phyloP scores from a whole-genome alignment of 164 flowering plant genomes.

The Cinnamomum chago region DNA sequence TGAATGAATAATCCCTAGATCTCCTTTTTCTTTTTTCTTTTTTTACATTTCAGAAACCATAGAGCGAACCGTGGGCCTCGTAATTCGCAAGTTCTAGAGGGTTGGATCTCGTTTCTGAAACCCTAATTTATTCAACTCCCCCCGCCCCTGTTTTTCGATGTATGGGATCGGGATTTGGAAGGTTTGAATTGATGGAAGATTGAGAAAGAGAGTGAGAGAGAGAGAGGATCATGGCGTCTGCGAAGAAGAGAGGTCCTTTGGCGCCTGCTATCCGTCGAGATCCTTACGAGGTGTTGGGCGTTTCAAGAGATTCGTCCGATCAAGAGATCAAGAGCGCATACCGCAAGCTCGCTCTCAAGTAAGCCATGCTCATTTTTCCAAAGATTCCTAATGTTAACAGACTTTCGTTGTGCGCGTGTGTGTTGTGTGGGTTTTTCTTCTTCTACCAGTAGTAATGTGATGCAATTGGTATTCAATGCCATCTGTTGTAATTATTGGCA shows the following conservation, averaged over 20 bases:
- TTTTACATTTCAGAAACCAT: no score
- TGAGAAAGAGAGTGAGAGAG: background rate
- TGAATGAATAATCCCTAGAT: no score
- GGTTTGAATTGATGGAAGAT: background rate
- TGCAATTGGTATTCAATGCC: background rate
- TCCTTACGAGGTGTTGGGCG: constrained; percentile 86
- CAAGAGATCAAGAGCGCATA: constrained; percentile 95
- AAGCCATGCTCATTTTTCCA: constrained; percentile 12
- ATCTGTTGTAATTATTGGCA: background rate
- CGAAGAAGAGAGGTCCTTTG: constrained; percentile 64
- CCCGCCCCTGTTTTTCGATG: no score
- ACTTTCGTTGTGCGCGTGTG: background rate
- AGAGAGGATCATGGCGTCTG: constrained; percentile 10
- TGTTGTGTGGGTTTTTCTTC: background rate
- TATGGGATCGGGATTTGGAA: background rate
- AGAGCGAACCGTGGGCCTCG: no score
- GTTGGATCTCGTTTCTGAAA: no score
- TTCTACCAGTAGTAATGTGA: background rate
- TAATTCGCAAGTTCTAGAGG: no score
- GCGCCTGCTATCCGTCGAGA: constrained; percentile 61
- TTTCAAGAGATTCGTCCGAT: constrained; percentile 73
- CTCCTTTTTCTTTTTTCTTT: no score
- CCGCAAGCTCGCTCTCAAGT: constrained; percentile 94
- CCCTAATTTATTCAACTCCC: no score
- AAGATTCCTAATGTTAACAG: no score